Evolutionary conservation across 345 rosid genomes (phyloP).

Genomic region (Eucalyptus sp.): DNA sequence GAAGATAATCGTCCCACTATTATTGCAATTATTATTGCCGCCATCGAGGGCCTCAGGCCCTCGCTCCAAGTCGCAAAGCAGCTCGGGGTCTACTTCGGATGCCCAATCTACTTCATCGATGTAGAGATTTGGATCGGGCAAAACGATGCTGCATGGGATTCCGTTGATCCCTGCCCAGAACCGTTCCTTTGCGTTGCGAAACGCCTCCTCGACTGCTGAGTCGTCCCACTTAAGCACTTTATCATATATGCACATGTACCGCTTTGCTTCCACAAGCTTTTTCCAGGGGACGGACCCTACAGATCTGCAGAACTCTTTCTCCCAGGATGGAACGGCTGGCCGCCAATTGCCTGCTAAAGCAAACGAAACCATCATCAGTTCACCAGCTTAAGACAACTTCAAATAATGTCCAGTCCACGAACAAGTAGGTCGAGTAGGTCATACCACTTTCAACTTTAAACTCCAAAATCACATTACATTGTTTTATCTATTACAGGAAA

Average conservation of each 20-base stretch:
- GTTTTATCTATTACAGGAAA: neutral
- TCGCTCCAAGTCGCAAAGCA: conserved; percentile 21
- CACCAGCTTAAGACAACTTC: neutral
- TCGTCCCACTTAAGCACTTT: conserved; percentile 26
- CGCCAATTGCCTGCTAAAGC: neutral
- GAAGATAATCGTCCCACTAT: conserved; percentile 28
- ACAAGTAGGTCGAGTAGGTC: neutral
- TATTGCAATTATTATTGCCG: neutral
- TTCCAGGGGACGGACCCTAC: neutral
- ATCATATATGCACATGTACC: neutral
- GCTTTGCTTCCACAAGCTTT: neutral
- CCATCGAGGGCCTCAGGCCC: neutral
- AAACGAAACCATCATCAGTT: neutral
- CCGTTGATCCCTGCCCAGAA: conserved; percentile 31
- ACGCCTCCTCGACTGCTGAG: conserved; percentile 35
- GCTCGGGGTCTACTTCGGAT: conserved; percentile 12
- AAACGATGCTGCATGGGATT: conserved; percentile 12
- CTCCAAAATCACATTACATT: neutral
- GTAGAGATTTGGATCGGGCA: conserved; percentile 13
- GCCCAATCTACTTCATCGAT: conserved; percentile 5
- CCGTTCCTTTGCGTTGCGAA: conserved; percentile 26
- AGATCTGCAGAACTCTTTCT: neutral
- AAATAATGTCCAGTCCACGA: neutral
- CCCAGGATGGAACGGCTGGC: conserved; percentile 1
- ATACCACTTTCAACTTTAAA: neutral